Base-by-base conservation (phyloP, 495 filamentous ascomycete species). In the Venustampulla echinocandica region DNA sequence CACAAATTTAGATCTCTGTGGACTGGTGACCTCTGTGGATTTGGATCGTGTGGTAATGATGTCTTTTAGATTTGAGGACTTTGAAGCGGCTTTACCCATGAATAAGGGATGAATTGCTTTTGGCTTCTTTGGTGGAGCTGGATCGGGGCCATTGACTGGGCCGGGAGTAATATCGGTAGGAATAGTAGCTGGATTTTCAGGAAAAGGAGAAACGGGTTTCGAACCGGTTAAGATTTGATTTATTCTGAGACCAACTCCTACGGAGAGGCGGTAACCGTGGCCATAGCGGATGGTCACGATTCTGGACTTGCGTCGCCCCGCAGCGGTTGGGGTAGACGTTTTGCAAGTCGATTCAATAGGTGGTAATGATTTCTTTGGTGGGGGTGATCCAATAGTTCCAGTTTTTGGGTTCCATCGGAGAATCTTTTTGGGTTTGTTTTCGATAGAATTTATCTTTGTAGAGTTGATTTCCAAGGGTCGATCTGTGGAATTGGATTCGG, bases 341-440 rank as follows among this genome's bases (percentile, higher is more conserved):
- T 20, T 49, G 4, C 5, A 17, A 17, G 22, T 34, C 14, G 35
- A 40, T 10, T 11, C 27, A 2, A 17, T 17, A 10, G 48, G 1
- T 11, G 22, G 10, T 3, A 28, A 21, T 11, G 25, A 6, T 35
- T 55, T 57, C 23, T 52, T 57, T 24, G 48, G 21, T 24, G 71
- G 74, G 4, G 74, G 74, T 19, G 74, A 70, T n/a, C 72, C 74
- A 50, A 77, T 69, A 2, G 73, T 77, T 20, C 74, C 73, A 7
- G 72, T 75, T 27, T 65, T 65, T 11, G 62, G 64, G 39, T 76
- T 75, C 39, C 74, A 61, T 21, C 57, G 56, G 17, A 76, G 50
- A 0, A 77, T 25, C 37, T 72, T 77, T 27, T 62, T 66, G 11
- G 67, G 63, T 47, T 70, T 70, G 6, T 25, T 11, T 30, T 59